phyloP scores from a whole-genome alignment of 805 yeast genomes.

The Lipomyces sp. region DNA sequence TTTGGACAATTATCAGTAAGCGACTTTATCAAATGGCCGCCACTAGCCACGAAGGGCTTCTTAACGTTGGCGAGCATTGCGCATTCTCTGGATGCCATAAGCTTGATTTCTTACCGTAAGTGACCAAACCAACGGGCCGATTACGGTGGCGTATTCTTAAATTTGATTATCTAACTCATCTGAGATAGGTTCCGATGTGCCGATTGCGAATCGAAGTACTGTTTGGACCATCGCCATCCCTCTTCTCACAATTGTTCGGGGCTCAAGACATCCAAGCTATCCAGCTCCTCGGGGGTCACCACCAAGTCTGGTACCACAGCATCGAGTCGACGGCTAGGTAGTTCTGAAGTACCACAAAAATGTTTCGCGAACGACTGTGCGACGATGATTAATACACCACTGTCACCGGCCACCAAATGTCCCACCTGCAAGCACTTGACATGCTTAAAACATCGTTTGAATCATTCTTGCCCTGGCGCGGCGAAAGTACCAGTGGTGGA shows the following conservation, averaged over 20 bases:
- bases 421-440: constrained; percentile 57
- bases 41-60: constrained; percentile 42
- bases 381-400: constrained; percentile 40
- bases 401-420: constrained; percentile 55
- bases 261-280: constrained; percentile 2
- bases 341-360: constrained; percentile 42
- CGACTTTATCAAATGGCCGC: constrained; percentile 21
- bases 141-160: not conserved
- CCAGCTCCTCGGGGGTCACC: not conserved
- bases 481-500: constrained; percentile 12
- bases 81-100: constrained; percentile 50
- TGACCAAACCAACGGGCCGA: not conserved
- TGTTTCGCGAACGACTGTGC: constrained; percentile 22
- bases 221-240: constrained; percentile 56
- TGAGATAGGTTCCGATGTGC: constrained; percentile 52
- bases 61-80: constrained; percentile 66
- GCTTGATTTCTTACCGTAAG: constrained; percentile 60
- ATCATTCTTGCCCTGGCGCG: constrained; percentile 33
- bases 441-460: constrained; percentile 39
- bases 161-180: not conserved
- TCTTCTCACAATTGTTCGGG: constrained; percentile 45
- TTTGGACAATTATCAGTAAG: not conserved
- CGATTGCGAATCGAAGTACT: constrained; percentile 53
- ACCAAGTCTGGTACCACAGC: not conserved
- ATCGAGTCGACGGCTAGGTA: constrained; percentile 36